Evolutionary conservation across 495 filamentous ascomycete species (phyloP).

Genomic region (Lasiosphaeria miniovina): DNA sequence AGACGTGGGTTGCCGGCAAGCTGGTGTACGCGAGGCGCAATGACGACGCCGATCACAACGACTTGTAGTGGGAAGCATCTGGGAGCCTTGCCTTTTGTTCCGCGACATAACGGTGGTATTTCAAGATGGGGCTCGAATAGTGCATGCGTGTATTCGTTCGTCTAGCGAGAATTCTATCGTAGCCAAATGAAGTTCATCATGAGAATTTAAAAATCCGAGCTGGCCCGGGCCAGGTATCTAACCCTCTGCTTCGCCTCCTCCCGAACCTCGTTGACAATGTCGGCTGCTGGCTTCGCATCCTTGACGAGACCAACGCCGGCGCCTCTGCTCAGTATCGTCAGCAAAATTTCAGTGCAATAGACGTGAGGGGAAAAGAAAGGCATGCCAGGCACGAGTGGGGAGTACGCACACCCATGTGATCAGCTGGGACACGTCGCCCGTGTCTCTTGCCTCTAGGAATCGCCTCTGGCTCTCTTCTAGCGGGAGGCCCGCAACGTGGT

Average conservation of each 20-base stretch:
- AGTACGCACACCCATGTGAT: constrained; percentile 55
- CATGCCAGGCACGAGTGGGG: not conserved
- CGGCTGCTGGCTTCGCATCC: constrained; percentile 63
- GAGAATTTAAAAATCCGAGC: too few species aligned
- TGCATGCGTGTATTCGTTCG: too few species aligned
- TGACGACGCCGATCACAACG: not conserved
- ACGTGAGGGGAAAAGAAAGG: not conserved
- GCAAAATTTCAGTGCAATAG: not conserved
- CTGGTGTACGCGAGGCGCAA: constrained; percentile 38
- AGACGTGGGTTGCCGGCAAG: constrained; percentile 62
- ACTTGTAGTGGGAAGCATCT: constrained; percentile 13
- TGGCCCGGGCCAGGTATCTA: not conserved
- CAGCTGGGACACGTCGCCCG: constrained; percentile 30
- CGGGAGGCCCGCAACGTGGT: constrained; percentile 51
- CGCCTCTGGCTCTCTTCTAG: constrained; percentile 57
- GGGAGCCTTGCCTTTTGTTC: not conserved
- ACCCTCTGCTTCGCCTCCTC: constrained; percentile 57
- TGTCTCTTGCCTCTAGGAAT: constrained; percentile 48
- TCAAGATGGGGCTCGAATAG: too few species aligned
- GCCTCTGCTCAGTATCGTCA: constrained; percentile 27
- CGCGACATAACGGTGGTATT: too few species aligned
- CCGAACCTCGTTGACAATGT: constrained; percentile 70
- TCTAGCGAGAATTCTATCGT: too few species aligned
- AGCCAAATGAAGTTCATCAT: not conserved
- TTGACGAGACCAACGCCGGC: constrained; percentile 61